Evolutionary conservation across 2,329 filamentous ascomycete genomes (phyloP).

Genomic region (Simplicillium sp.): DNA sequence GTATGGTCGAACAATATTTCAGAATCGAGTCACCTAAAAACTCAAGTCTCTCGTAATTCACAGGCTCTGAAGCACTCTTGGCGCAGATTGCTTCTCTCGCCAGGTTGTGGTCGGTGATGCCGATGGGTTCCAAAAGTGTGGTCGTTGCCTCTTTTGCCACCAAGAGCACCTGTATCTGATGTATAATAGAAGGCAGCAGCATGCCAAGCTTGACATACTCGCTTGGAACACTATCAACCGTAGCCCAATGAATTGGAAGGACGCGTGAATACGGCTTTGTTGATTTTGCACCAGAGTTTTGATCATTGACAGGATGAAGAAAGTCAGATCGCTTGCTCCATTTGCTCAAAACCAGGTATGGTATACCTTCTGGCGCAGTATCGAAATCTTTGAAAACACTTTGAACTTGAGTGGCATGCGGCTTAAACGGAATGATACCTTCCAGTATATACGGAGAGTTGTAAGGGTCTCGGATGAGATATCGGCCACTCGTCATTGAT

Average conservation of each 20-base stretch:
- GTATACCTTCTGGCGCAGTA: constrained; percentile 28
- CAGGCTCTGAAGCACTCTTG: constrained; percentile 45
- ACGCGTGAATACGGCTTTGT: constrained; percentile 32
- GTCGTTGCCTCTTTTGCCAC: constrained; percentile 48
- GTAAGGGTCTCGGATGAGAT: constrained; percentile 29
- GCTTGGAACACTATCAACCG: constrained; percentile 35
- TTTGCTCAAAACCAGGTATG: constrained; percentile 37
- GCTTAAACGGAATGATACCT: constrained; percentile 32
- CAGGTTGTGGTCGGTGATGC: constrained; percentile 42
- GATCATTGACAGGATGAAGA: constrained; percentile 31
- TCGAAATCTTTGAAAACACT: constrained; percentile 24
- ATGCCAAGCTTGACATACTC: constrained; percentile 40
- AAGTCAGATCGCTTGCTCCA: constrained; percentile 51
- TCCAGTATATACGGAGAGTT: constrained; percentile 30
- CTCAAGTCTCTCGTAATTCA: constrained; percentile 76
- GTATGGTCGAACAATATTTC: constrained; percentile 62
- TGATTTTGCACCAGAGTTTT: constrained; percentile 13
- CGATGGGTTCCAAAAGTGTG: constrained; percentile 26
- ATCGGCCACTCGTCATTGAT: constrained; percentile 9
- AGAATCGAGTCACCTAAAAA: constrained; percentile 80
- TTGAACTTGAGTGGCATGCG: constrained; percentile 28
- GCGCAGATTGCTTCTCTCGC: constrained; percentile 63
- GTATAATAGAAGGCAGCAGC: constrained; percentile 64
- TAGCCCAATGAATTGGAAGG: constrained; percentile 37
- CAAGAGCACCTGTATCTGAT: constrained; percentile 55